These are phyloP conservation scores for Pseudovirgaria hyperparasitica DNA, from an alignment of 2,329 filamentous ascomycete species.

Conservation along the genomic window DNA sequence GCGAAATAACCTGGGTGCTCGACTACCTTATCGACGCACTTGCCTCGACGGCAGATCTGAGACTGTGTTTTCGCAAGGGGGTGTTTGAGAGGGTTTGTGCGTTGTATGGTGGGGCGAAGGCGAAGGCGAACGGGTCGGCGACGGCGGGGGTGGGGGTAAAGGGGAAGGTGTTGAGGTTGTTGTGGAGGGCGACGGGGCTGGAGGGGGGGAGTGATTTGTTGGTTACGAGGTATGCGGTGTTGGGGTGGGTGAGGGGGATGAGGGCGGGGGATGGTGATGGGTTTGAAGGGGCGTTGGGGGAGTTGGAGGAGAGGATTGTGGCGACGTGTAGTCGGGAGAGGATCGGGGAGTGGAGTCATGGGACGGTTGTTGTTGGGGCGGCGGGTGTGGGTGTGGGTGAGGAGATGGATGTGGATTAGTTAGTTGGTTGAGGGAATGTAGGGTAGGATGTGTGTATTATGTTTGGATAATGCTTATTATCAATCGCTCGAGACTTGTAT, in stretches of 20 bases:
- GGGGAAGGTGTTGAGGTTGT: slow-evolving; percentile 46
- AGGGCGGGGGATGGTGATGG: slow-evolving; percentile 34
- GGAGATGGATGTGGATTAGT: too few relatives aligned
- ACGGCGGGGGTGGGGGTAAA: slow-evolving; percentile 48
- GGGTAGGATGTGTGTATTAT: too few relatives aligned
- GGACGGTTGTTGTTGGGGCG: too few relatives aligned
- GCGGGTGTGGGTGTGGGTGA: too few relatives aligned
- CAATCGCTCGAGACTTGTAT: too few relatives aligned
- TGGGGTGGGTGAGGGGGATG: slow-evolving; percentile 62
- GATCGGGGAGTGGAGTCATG: slow-evolving; percentile 52
- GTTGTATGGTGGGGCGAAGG: slow-evolving; percentile 53
- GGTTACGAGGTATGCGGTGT: slow-evolving; percentile 59
- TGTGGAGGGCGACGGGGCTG: slow-evolving; percentile 56
- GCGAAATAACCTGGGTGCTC: slow-evolving; percentile 64
- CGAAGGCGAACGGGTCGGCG: slow-evolving; percentile 50
- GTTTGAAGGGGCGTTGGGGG: slow-evolving; percentile 38
- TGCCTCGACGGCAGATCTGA: slow-evolving; percentile 32
- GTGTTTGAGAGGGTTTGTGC: slow-evolving; percentile 66
- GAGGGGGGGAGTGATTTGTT: slow-evolving; percentile 67
- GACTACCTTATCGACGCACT: slow-evolving; percentile 56
- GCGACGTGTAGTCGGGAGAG: slow-evolving; percentile 55
- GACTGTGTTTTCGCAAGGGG: slow-evolving; percentile 23
- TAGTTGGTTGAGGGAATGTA: too few relatives aligned
- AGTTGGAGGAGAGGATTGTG: slow-evolving; percentile 46
- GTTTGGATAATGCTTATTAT: too few relatives aligned